phyloP scores from a whole-genome alignment of 2,329 filamentous ascomycete species.

The Exserohilum rostratum region DNA sequence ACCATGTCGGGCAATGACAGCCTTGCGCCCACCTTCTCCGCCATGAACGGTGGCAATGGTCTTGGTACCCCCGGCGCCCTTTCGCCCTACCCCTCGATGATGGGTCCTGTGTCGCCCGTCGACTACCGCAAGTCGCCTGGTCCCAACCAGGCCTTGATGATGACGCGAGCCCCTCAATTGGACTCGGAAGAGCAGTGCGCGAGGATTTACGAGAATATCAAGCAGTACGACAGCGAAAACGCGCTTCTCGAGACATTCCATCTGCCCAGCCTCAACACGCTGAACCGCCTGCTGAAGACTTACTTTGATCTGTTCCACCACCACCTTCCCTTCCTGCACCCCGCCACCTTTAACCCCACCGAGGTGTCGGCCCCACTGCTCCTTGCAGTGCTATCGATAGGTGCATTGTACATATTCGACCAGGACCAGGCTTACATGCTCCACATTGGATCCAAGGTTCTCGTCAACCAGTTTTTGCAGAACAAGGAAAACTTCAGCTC shows the following conservation, averaged over 20 bases:
- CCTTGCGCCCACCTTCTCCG: slow-evolving; percentile 69
- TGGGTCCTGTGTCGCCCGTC: slow-evolving; percentile 70
- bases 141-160: slow-evolving; percentile 67
- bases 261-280: slow-evolving; percentile 75
- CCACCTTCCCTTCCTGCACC: slow-evolving; percentile 93
- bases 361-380: slow-evolving; percentile 81
- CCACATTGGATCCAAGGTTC: slow-evolving; percentile 95
- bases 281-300: slow-evolving; percentile 92
- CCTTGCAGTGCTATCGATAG: slow-evolving; percentile 90
- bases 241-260: slow-evolving; percentile 88
- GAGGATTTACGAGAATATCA: slow-evolving; percentile 84
- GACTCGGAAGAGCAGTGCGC: slow-evolving; percentile 83
- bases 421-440: slow-evolving; percentile 96
- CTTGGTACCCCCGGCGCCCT: slow-evolving; percentile 74
- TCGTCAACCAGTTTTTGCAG: slow-evolving; percentile 95
- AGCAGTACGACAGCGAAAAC: slow-evolving; percentile 77
- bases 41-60: slow-evolving; percentile 72
- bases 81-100: slow-evolving; percentile 73
- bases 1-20: slow-evolving; percentile 64
- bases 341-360: slow-evolving; percentile 84
- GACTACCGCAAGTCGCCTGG: slow-evolving; percentile 74
- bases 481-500: slow-evolving; percentile 99
- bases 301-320: slow-evolving; percentile 98
- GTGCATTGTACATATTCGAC: slow-evolving; percentile 94
- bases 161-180: slow-evolving; percentile 78